Conservation (phyloP, 352 stramenopile genomes). For the Globisporangium solare region DNA sequence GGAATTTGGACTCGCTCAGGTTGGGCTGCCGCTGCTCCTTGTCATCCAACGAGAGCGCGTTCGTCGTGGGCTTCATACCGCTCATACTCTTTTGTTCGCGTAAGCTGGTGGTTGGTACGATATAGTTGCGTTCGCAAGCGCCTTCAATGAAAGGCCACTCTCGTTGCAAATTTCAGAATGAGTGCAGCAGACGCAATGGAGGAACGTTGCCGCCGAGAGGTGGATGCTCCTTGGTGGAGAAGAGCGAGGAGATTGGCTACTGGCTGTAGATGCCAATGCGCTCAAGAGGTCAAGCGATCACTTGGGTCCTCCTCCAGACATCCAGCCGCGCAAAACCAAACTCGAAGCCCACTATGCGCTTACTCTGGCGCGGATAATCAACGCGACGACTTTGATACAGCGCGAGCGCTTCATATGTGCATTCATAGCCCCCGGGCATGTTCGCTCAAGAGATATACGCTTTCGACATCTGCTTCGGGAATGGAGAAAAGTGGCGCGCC, state of each 20-base stretch:
- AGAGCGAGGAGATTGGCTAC: neutral
- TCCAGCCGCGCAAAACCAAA: neutral
- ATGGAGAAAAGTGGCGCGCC: constrained; percentile 5
- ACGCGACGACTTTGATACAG: too few species aligned
- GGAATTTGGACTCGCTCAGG: constrained; percentile 3
- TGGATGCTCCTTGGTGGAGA: neutral
- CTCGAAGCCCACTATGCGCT: neutral
- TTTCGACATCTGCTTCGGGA: constrained; percentile 11
- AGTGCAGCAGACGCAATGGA: neutral
- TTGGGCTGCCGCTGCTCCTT: constrained; percentile 4
- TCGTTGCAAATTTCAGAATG: constrained; percentile 7
- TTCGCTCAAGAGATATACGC: constrained; percentile 9
- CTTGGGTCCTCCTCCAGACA: neutral
- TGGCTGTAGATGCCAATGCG: neutral
- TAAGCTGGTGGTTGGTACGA: neutral
- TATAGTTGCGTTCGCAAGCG: constrained; percentile 9
- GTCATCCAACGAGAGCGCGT: neutral
- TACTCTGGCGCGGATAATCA: neutral
- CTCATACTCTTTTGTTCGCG: neutral
- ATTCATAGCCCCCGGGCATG: too few species aligned
- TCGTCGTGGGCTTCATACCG: neutral
- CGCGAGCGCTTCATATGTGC: too few species aligned
- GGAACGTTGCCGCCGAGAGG: too few species aligned
- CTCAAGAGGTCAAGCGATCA: too few species aligned
- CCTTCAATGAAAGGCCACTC: neutral